These are phyloP conservation scores for Fragilaria radians DNA, from an alignment of 108 stramenopile genomes.

Conservation along the genomic window DNA sequence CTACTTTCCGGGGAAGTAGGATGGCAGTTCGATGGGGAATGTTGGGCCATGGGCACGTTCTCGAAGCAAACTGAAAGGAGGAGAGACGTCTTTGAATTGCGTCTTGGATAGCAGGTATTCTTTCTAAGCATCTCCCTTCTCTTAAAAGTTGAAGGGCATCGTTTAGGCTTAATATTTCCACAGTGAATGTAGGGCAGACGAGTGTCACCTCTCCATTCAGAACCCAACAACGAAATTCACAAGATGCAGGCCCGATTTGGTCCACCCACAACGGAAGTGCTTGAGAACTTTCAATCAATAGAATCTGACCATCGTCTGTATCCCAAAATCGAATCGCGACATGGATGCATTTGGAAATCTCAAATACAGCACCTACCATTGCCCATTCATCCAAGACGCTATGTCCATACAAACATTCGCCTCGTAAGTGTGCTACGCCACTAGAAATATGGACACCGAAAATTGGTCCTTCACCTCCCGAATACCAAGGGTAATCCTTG, in stretches of 20 bases:
- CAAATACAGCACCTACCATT: conserved; percentile 29
- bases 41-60: neutral
- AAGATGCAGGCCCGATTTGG: conserved; percentile 43
- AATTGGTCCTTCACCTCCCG: conserved; percentile 66
- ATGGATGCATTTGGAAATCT: conserved; percentile 23
- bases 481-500: conserved; percentile 36
- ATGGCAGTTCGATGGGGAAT: neutral
- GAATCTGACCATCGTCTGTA: conserved; percentile 61
- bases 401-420: conserved; percentile 49
- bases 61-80: conserved; percentile 5
- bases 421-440: conserved; percentile 55
- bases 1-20: too few relatives aligned
- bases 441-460: conserved; percentile 52
- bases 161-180: neutral
- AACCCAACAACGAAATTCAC: conserved; percentile 57
- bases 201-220: conserved; percentile 46
- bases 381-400: conserved; percentile 57
- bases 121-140: conserved; percentile 19
- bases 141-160: conserved; percentile 5
- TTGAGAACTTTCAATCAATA: conserved; percentile 68
- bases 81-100: conserved; percentile 33
- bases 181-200: conserved; percentile 19
- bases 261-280: conserved; percentile 60
- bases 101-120: conserved; percentile 22
- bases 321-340: conserved; percentile 60